A percentile compares a stretch with the other conserved stretches of the same genome.
phyloP scores from a whole-genome alignment of 768 basidiomycete genomes.

The Lactarius sanguifluus region DNA sequence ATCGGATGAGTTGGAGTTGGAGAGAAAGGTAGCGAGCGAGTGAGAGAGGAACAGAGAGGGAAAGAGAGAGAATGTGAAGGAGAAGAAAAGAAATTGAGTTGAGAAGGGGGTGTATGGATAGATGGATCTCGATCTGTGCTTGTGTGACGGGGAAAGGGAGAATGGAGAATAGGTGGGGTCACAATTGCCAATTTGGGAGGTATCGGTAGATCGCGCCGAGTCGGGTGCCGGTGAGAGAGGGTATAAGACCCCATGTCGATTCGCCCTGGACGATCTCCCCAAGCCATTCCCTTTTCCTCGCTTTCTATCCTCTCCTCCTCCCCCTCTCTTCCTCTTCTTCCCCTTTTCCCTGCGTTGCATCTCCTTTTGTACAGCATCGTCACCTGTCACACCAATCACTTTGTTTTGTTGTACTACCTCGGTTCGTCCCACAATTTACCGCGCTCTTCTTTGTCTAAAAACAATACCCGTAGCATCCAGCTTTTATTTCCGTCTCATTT shows the following conservation, averaged over 20 bases:
- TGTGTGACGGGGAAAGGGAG: conserved; percentile 18
- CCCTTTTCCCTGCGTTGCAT: conserved; percentile 18
- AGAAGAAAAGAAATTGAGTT: not conserved
- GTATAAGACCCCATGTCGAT: conserved; percentile 20
- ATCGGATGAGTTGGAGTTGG: not conserved
- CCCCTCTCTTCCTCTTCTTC: conserved; percentile 28
- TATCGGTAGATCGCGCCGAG: conserved; percentile 24
- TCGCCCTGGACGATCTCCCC: conserved; percentile 18
- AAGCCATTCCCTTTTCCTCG: conserved; percentile 25
- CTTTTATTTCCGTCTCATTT: conserved; percentile 32
- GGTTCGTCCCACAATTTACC: conserved; percentile 31
- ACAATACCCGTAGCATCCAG: conserved; percentile 23
- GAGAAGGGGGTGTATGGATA: not conserved
- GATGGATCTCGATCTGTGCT: conserved; percentile 22
- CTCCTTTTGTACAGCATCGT: conserved; percentile 35
- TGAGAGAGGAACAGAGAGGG: too few relatives aligned
- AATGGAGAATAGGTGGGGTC: conserved; percentile 30
- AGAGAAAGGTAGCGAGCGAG: not conserved
- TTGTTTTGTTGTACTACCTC: conserved; percentile 33
- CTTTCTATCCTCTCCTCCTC: conserved; percentile 28
- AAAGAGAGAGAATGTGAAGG: not conserved
- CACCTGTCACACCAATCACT: conserved; percentile 41
- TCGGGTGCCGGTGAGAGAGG: not conserved
- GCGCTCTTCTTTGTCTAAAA: conserved; percentile 2
- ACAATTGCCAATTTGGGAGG: conserved; percentile 21